phyloP scores from a whole-genome alignment of 2,329 filamentous ascomycete genomes.

The Fusarium duplospermum region DNA sequence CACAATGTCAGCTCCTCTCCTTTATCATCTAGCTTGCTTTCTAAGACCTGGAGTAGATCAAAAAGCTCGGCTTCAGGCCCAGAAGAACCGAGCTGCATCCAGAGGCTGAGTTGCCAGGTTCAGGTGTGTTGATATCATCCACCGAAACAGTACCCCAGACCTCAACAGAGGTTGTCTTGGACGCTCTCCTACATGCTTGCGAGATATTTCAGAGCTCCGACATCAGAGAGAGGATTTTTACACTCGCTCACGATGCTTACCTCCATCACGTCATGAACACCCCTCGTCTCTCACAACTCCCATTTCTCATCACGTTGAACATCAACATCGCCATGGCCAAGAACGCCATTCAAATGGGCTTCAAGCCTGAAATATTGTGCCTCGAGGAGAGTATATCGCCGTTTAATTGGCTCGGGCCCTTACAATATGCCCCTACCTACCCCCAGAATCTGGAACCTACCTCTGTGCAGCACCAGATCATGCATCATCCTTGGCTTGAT shows the following conservation, averaged over 20 bases:
- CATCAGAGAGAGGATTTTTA: neutral
- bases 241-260: constrained; percentile 9
- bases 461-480: neutral
- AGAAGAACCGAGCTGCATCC: neutral
- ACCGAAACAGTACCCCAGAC: neutral
- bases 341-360: neutral
- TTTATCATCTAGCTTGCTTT: neutral
- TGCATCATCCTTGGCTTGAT: constrained; percentile 25
- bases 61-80: constrained; percentile 1
- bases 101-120: neutral
- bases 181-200: constrained; percentile 2
- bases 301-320: constrained; percentile 15
- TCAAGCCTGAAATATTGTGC: neutral
- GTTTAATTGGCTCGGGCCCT: constrained; percentile 2
- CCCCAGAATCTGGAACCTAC: neutral
- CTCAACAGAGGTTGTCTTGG: neutral
- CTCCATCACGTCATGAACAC: constrained; percentile 19
- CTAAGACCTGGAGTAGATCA: neutral
- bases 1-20: neutral
- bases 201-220: constrained; percentile 3
- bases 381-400: constrained; percentile 8
- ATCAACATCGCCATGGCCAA: constrained; percentile 19
- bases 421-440: accelerated
- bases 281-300: constrained; percentile 7
- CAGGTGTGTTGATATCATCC: neutral